Conservation (phyloP, 2,329 filamentous ascomycete genomes). For the Aspergillus flavus region DNA sequence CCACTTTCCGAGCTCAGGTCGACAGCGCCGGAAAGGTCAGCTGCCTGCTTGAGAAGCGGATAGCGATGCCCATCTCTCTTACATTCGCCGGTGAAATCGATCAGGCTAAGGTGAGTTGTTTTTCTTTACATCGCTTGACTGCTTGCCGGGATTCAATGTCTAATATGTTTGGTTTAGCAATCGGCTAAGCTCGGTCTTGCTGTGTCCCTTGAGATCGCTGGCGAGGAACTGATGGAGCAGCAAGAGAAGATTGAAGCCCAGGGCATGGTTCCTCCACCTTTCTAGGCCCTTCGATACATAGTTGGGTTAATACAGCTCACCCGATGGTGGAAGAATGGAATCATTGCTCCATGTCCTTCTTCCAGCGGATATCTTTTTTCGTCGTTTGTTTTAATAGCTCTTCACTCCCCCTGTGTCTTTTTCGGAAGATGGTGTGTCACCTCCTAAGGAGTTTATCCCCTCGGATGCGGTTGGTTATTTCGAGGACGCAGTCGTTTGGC, state of each 20-base stretch:
- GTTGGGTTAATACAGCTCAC: conserved; percentile 19
- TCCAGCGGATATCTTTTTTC: conserved; percentile 34
- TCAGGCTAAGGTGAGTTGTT: conserved; percentile 78
- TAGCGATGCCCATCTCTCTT: conserved; percentile 87
- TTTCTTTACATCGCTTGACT: not conserved
- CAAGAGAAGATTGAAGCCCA: conserved; percentile 60
- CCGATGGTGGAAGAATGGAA: conserved; percentile 9
- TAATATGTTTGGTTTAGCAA: conserved; percentile 62
- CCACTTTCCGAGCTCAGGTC: conserved; percentile 92
- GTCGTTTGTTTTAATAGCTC: conserved; percentile 49
- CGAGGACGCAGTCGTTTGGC: conserved; percentile 40
- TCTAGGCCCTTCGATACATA: conserved; percentile 38
- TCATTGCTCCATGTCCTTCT: conserved; percentile 15
- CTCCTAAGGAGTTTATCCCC: conserved; percentile 30
- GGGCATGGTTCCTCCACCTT: conserved; percentile 52
- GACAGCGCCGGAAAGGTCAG: conserved; percentile 94
- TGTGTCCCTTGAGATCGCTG: conserved; percentile 84
- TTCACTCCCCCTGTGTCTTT: conserved; percentile 38
- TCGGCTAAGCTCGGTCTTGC: conserved; percentile 92
- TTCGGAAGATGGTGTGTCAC: conserved; percentile 37
- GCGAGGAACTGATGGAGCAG: conserved; percentile 85
- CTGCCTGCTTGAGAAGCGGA: conserved; percentile 91
- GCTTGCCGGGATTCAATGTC: conserved; percentile 12
- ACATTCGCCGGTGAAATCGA: conserved; percentile 97
- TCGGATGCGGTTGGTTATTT: conserved; percentile 37